These are phyloP conservation scores for Fusarium neocosmosporiellum DNA, from an alignment of 2,329 filamentous ascomycete genomes.

Conservation along the genomic window DNA sequence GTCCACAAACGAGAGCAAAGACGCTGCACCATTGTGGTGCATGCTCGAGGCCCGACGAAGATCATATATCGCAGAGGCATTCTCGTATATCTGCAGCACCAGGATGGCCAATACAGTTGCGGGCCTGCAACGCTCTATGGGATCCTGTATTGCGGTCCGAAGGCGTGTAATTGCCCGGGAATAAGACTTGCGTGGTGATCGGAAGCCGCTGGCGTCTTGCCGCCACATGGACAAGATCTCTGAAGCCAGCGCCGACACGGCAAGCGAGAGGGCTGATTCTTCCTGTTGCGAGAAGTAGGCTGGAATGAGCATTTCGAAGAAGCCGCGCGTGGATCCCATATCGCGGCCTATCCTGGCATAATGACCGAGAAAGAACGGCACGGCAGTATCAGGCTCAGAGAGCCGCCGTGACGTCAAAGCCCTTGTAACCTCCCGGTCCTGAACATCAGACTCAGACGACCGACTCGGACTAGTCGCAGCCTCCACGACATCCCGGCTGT, in stretches of 20 bases:
- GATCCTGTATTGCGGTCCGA: background rate
- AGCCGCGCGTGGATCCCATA: background rate
- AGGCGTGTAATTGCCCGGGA: background rate
- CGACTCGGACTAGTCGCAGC: background rate
- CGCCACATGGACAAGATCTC: background rate
- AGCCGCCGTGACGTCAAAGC: background rate
- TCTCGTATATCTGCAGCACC: background rate
- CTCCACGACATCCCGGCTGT: background rate
- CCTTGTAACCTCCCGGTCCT: background rate
- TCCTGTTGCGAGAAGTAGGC: background rate
- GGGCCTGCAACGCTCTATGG: background rate
- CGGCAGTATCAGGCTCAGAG: background rate
- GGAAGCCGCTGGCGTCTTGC: background rate
- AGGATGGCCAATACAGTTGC: background rate
- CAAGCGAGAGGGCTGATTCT: background rate
- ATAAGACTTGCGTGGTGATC: background rate
- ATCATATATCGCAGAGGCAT: background rate
- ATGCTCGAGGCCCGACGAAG: background rate
- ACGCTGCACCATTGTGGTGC: background rate
- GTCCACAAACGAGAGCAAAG: background rate
- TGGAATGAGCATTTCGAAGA: background rate
- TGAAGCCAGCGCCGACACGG: background rate
- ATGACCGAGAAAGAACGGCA: background rate
- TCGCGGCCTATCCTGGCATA: background rate
- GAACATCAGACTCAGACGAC: background rate